Percentiles rank a stretch among this genome's conserved stretches.
phyloP scores from a whole-genome alignment of 2,329 filamentous ascomycete species.

The Anisogramma anomala region DNA sequence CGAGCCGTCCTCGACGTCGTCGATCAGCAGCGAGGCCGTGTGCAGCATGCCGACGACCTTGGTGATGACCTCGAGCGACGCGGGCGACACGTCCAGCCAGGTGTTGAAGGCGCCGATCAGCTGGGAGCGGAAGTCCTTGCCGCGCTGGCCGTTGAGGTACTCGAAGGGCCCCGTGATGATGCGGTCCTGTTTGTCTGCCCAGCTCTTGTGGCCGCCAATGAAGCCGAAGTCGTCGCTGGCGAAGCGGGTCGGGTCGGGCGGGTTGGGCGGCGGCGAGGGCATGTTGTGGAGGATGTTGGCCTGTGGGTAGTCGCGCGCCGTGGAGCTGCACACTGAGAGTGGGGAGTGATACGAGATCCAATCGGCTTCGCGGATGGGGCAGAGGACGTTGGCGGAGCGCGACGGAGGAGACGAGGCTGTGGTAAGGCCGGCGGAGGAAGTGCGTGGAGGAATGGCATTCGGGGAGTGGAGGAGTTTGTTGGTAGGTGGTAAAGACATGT shows the following conservation, averaged over 20 bases:
- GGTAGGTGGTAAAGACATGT: conserved; percentile 6
- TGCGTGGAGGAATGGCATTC: conserved; percentile 60
- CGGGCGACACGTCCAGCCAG: conserved; percentile 63
- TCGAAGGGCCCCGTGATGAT: conserved; percentile 69
- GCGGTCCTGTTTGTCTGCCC: conserved; percentile 65
- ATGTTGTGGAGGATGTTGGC: conserved; percentile 27
- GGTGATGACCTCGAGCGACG: conserved; percentile 62
- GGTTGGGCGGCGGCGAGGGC: conserved; percentile 24
- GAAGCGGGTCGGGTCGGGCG: conserved; percentile 41
- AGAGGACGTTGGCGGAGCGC: conserved; percentile 28
- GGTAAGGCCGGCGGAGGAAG: conserved; percentile 48
- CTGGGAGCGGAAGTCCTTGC: conserved; percentile 74
- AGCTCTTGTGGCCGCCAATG: conserved; percentile 36
- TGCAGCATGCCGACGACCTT: conserved; percentile 76
- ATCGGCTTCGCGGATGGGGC: conserved; percentile 48
- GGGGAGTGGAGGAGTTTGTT: conserved; percentile 37
- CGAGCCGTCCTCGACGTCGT: conserved; percentile 71
- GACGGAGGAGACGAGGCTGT: not conserved
- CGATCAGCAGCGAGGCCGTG: conserved; percentile 70
- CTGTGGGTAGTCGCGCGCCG: conserved; percentile 19
- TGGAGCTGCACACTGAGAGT: conserved; percentile 18
- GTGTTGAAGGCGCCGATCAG: conserved; percentile 72
- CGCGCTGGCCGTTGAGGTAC: conserved; percentile 66
- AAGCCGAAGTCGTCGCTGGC: conserved; percentile 45
- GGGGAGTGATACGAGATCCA: conserved; percentile 40